Evolutionary conservation across 495 filamentous ascomycete species (phyloP).

Genomic region (Daldinia vernicosa): DNA sequence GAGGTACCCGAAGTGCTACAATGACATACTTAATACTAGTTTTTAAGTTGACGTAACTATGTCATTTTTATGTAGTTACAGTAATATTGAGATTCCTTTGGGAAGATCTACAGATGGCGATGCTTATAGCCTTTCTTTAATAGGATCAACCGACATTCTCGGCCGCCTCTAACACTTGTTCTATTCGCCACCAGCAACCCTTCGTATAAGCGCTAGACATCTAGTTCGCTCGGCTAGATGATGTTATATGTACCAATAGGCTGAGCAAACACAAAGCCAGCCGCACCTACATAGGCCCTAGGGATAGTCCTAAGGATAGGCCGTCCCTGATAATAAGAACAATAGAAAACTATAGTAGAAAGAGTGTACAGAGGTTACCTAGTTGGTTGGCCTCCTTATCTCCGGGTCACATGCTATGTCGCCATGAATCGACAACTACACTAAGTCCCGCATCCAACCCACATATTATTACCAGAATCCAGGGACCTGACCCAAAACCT

Average conservation of each 20-base stretch:
- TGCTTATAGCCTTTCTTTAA: slow-evolving; percentile 23
- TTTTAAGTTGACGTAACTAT: slow-evolving; percentile 23
- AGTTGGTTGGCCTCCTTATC: slow-evolving; percentile 17
- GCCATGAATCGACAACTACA: slow-evolving; percentile 19
- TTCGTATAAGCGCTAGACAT: slow-evolving; percentile 1
- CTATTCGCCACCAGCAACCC: slow-evolving; percentile 20
- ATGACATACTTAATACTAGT: not conserved
- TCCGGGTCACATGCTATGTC: slow-evolving; percentile 33
- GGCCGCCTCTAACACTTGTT: not conserved
- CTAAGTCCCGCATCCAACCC: slow-evolving; percentile 7
- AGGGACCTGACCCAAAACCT: slow-evolving; percentile 7
- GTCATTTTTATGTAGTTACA: slow-evolving; percentile 29
- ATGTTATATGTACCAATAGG: slow-evolving; percentile 11
- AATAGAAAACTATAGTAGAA: not conserved
- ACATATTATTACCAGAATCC: slow-evolving; percentile 3
- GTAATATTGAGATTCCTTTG: slow-evolving; percentile 31
- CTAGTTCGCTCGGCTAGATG: slow-evolving; percentile 2
- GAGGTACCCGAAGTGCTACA: slow-evolving; percentile 16
- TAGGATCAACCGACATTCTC: slow-evolving; percentile 10
- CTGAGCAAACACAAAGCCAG: not conserved
- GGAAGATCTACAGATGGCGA: slow-evolving; percentile 34
- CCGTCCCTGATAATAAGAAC: not conserved
- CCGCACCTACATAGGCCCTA: no score
- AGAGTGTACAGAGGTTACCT: not conserved
- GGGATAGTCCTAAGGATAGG: not conserved